Percentiles rank a stretch among this genome's conserved stretches.
Conservation (phyloP, 2,329 filamentous ascomycete genomes). For the Trichoderma koningii region DNA sequence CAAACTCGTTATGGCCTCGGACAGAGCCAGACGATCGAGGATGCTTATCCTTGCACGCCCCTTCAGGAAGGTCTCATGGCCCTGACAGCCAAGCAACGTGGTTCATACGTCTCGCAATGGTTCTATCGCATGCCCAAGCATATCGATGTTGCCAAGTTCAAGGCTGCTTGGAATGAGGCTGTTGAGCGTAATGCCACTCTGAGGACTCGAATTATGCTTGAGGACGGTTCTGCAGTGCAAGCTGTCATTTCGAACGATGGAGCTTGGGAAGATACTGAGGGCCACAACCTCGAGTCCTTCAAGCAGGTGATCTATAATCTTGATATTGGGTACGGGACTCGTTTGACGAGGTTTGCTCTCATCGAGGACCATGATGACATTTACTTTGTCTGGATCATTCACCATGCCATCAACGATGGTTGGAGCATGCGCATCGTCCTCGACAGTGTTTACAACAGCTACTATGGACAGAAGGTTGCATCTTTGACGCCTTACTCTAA, state of each 20-base stretch:
- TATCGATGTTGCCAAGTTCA: conserved; percentile 29
- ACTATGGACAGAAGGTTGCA: background rate
- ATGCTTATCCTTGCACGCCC: conserved; percentile 43
- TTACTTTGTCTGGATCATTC: conserved; percentile 29
- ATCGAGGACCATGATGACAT: conserved; percentile 1
- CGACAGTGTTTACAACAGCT: conserved; percentile 7
- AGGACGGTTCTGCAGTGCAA: conserved; percentile 24
- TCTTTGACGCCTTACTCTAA: conserved; percentile 11
- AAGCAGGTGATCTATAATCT: background rate
- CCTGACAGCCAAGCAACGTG: conserved; percentile 31
- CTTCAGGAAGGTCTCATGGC: conserved; percentile 45
- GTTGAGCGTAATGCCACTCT: conserved; percentile 29
- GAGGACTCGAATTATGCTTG: conserved; percentile 31
- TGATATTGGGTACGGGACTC: conserved; percentile 21
- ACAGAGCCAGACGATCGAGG: conserved; percentile 31
- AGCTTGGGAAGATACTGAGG: conserved; percentile 14
- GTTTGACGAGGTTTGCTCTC: conserved; percentile 16
- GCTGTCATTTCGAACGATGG: conserved; percentile 27
- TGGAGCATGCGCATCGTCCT: conserved; percentile 28
- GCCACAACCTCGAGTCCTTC: conserved; percentile 9
- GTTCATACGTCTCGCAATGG: conserved; percentile 31
- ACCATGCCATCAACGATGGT: conserved; percentile 32
- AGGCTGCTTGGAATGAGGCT: conserved; percentile 29
- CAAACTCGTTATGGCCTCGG: conserved; percentile 1
- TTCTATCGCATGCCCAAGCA: conserved; percentile 24